phyloP scores from a whole-genome alignment of 257 asterid species.

The Jacaranda copaia region DNA sequence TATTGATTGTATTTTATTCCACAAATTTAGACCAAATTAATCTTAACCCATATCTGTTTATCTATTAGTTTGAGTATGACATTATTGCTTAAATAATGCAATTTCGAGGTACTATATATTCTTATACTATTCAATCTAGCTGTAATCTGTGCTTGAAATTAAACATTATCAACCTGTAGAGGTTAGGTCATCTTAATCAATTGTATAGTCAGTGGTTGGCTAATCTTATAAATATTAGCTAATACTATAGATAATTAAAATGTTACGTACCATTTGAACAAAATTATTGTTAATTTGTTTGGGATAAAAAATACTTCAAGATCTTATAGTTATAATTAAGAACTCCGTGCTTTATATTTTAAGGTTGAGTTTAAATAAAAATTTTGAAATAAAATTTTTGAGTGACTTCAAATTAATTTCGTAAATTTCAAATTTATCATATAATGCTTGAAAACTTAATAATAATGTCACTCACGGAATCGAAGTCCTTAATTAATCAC shows the following conservation, averaged over 20 bases:
- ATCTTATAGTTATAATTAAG: too few relatives aligned
- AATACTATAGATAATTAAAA: not conserved
- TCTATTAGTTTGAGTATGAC: slow-evolving; percentile 23
- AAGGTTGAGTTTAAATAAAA: not conserved
- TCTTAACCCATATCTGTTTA: slow-evolving; percentile 23
- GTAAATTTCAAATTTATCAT: too few relatives aligned
- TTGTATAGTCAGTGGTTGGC: not conserved
- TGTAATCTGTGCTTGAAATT: not conserved
- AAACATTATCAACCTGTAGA: not conserved
- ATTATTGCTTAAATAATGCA: slow-evolving; percentile 12
- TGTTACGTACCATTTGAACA: not conserved
- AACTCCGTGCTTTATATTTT: too few relatives aligned
- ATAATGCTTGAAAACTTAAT: too few relatives aligned
- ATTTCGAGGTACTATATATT: slow-evolving; percentile 30
- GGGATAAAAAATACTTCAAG: not conserved
- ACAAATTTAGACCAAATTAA: slow-evolving; percentile 32
- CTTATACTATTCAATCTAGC: not conserved
- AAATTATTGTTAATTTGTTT: too few relatives aligned
- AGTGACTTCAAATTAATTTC: too few relatives aligned
- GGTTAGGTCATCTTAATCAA: not conserved
- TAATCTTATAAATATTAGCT: not conserved
- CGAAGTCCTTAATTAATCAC: too few relatives aligned
- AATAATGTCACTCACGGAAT: too few relatives aligned
- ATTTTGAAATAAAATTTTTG: too few relatives aligned
- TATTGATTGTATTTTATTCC: not conserved